Conservation (phyloP, 1,284 basidiomycete genomes). For the Malassezia obtusa region DNA sequence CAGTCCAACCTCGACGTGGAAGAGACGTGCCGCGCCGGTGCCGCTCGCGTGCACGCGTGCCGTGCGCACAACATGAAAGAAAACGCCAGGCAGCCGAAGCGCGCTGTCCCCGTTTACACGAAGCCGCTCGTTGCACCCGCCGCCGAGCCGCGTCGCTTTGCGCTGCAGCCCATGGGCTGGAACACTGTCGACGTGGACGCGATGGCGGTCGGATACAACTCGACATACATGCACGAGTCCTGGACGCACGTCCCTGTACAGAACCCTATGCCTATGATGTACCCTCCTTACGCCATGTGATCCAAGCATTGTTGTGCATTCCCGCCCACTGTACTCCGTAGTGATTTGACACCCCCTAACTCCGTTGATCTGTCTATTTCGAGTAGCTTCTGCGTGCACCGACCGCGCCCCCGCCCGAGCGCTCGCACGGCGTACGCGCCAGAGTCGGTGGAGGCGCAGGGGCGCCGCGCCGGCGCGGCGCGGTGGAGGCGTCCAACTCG, state of each 20-base stretch:
- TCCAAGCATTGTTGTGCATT: not conserved
- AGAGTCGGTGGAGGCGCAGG: too few relatives aligned
- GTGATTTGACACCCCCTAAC: too few relatives aligned
- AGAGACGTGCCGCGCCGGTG: conserved; percentile 9
- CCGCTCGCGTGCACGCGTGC: conserved; percentile 10
- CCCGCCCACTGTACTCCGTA: too few relatives aligned
- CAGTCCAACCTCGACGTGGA: conserved; percentile 11
- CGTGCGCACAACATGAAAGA: not conserved
- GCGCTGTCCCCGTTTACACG: not conserved
- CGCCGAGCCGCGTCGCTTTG: not conserved
- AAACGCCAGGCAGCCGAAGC: not conserved
- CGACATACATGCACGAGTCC: not conserved
- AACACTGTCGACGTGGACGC: not conserved
- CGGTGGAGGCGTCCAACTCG: not conserved
- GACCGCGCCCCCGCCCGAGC: too few relatives aligned
- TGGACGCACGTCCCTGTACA: conserved; percentile 2
- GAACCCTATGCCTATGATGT: not conserved
- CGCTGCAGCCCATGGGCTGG: conserved; percentile 5
- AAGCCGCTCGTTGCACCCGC: not conserved
- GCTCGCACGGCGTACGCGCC: too few relatives aligned
- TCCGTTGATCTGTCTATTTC: too few relatives aligned
- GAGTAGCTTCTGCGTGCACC: too few relatives aligned
- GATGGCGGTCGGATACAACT: not conserved
- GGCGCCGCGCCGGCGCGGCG: too few relatives aligned
- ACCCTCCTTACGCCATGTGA: not conserved